Conservation (phyloP, 352 stramenopile species). For the Phytophthora tubulina region DNA sequence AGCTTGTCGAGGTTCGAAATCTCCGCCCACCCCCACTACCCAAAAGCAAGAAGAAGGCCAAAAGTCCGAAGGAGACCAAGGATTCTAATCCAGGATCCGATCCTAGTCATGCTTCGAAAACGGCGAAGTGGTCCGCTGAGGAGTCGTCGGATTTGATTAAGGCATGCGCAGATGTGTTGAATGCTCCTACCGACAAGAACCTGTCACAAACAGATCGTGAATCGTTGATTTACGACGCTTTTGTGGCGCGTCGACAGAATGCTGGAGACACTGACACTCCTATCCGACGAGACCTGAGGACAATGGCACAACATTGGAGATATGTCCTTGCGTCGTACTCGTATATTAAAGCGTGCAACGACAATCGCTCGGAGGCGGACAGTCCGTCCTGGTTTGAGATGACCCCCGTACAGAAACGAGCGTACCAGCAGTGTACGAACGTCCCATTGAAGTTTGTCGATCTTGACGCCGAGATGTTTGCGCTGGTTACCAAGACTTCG, state of each 20-base stretch:
- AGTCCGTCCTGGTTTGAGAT: slow-evolving; percentile 49
- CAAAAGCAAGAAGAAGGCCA: slow-evolving; percentile 28
- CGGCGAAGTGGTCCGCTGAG: slow-evolving; percentile 43
- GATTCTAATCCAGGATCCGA: slow-evolving; percentile 22
- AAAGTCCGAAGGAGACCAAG: slow-evolving; percentile 7
- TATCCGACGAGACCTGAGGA: slow-evolving; percentile 35
- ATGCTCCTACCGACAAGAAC: slow-evolving; percentile 32
- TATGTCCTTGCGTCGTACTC: slow-evolving; percentile 52
- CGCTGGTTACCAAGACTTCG: slow-evolving; percentile 47
- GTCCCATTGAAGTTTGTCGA: slow-evolving; percentile 55
- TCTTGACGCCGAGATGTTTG: slow-evolving; percentile 50
- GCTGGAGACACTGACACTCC: slow-evolving; percentile 35
- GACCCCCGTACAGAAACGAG: slow-evolving; percentile 42
- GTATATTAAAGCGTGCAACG: slow-evolving; percentile 55
- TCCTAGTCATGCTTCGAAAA: slow-evolving; percentile 28
- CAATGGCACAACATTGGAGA: slow-evolving; percentile 50
- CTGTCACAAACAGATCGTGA: slow-evolving; percentile 42
- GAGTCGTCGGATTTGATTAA: slow-evolving; percentile 52
- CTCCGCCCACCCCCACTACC: slow-evolving; percentile 27
- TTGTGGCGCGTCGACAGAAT: slow-evolving; percentile 40
- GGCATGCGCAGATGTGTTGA: slow-evolving; percentile 52
- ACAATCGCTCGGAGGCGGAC: slow-evolving; percentile 35
- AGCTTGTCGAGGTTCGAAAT: slow-evolving; percentile 30
- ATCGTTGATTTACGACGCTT: slow-evolving; percentile 47
- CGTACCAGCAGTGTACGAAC: slow-evolving; percentile 53